Conservation (phyloP, 345 rosid species). For the Kernera saxatilis region DNA sequence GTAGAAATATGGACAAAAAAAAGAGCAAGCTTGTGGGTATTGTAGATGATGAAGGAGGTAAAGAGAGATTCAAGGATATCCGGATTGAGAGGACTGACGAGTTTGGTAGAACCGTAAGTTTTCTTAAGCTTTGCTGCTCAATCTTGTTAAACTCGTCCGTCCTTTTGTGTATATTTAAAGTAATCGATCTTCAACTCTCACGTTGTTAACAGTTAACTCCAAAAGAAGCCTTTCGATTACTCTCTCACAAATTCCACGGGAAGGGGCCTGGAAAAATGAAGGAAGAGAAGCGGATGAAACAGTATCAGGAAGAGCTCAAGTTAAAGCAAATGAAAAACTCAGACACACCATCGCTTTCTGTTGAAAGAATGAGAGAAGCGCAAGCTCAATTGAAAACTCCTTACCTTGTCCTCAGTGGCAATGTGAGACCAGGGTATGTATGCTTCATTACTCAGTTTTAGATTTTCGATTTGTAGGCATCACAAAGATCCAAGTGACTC, state of each 20-base stretch:
- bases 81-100: slow-evolving; percentile 91
- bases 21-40: slow-evolving; percentile 95
- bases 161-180: neutral
- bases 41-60: slow-evolving; percentile 38
- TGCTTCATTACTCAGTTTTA: slow-evolving; percentile 4
- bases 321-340: slow-evolving; percentile 97
- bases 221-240: slow-evolving; percentile 74
- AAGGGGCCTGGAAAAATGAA: slow-evolving; percentile 99
- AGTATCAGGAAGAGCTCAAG: slow-evolving; percentile 84
- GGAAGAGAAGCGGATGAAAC: slow-evolving; percentile 95
- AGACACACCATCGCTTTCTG: slow-evolving; percentile 90
- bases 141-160: neutral
- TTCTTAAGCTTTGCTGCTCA: slow-evolving; percentile 11
- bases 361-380: slow-evolving; percentile 92
- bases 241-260: slow-evolving; percentile 95
- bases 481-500: neutral
- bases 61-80: slow-evolving; percentile 58
- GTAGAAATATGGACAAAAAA: slow-evolving; percentile 98
- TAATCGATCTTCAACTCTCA: neutral
- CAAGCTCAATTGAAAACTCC: slow-evolving; percentile 84
- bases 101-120: slow-evolving; percentile 92
- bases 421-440: slow-evolving; percentile 87
- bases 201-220: slow-evolving; percentile 67
- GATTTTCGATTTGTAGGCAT: neutral
- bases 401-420: slow-evolving; percentile 94